A percentile compares a stretch with the other conserved stretches of the same genome.
Conservation (phyloP, 768 basidiomycete genomes). For the Lactarius sp. region DNA sequence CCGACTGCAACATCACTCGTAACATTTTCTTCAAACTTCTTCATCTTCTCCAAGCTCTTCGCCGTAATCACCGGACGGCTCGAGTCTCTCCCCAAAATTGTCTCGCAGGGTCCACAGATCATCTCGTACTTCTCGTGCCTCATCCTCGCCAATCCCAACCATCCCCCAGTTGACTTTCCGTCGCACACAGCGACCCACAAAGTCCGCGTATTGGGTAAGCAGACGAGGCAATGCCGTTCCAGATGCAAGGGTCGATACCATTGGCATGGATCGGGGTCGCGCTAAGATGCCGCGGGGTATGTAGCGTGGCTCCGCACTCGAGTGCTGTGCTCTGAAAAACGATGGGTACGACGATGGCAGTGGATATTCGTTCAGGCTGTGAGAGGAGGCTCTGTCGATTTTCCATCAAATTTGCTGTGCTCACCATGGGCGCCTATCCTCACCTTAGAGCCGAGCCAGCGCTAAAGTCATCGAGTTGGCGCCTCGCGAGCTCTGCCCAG, state of each 20-base stretch:
- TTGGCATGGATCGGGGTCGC: slow-evolving; percentile 11
- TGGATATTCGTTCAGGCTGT: slow-evolving; percentile 49
- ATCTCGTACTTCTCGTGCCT: slow-evolving; percentile 19
- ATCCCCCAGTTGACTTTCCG: slow-evolving; percentile 18
- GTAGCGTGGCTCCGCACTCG: slow-evolving; percentile 17
- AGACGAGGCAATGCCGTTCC: slow-evolving; percentile 36
- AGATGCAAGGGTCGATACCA: slow-evolving; percentile 37
- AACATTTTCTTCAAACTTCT: slow-evolving; percentile 1
- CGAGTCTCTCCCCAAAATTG: slow-evolving; percentile 15
- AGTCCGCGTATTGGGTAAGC: slow-evolving; percentile 50
- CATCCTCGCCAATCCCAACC: slow-evolving; percentile 19
- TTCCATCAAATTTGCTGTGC: not conserved
- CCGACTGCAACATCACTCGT: not conserved
- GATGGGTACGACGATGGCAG: slow-evolving; percentile 56
- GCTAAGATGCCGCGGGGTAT: slow-evolving; percentile 14
- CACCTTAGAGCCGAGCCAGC: slow-evolving; percentile 39
- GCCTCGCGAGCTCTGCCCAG: slow-evolving; percentile 38
- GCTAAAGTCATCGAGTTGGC: slow-evolving; percentile 40
- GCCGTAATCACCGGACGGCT: not conserved
- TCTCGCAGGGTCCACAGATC: slow-evolving; percentile 23
- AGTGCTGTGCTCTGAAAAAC: slow-evolving; percentile 33
- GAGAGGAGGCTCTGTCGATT: not conserved
- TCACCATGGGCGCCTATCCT: slow-evolving; percentile 5
- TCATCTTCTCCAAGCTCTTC: slow-evolving; percentile 17
- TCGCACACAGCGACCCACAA: slow-evolving; percentile 41